phyloP scores from a whole-genome alignment of 2,329 filamentous ascomycete species.

The Calcarisporium arbuscula region DNA sequence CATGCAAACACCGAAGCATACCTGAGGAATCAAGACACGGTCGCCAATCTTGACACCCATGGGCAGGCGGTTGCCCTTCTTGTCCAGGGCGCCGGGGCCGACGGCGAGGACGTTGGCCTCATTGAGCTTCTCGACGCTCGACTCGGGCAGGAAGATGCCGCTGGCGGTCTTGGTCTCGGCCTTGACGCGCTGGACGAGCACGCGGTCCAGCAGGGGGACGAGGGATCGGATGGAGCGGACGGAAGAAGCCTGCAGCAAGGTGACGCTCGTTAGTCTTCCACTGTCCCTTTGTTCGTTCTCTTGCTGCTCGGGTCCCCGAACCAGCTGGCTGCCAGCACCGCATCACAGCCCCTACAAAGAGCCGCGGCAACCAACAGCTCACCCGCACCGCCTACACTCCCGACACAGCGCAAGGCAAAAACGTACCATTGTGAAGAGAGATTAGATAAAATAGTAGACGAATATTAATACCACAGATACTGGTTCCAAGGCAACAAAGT shows the following conservation, averaged over 20 bases:
- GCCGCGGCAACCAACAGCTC: no score
- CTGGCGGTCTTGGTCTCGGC: conserved; percentile 92
- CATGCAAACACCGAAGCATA: no score
- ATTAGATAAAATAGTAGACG: no score
- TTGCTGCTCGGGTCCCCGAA: no score
- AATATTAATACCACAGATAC: no score
- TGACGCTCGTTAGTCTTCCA: conserved; percentile 1
- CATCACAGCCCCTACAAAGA: no score
- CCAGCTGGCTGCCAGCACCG: no score
- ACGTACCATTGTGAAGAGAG: conserved; percentile 23
- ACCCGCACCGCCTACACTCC: no score
- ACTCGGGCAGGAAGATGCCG: conserved; percentile 97
- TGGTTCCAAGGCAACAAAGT: no score
- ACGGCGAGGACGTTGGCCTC: conserved; percentile 95
- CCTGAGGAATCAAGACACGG: conserved; percentile 92
- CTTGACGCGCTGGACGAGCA: conserved; percentile 96
- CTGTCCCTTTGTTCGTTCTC: conserved; percentile 3
- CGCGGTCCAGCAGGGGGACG: conserved; percentile 92
- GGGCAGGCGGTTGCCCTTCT: conserved; percentile 79
- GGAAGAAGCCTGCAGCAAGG: conserved; percentile 50
- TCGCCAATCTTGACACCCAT: conserved; percentile 81
- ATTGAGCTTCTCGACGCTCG: conserved; percentile 94
- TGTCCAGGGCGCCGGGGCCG: conserved; percentile 81
- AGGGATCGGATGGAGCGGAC: conserved; percentile 95
- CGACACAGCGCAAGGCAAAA: no score